A percentile compares a stretch with the other conserved stretches of the same genome.
Conservation (phyloP, 768 basidiomycete species). For the Serendipita sp. region DNA sequence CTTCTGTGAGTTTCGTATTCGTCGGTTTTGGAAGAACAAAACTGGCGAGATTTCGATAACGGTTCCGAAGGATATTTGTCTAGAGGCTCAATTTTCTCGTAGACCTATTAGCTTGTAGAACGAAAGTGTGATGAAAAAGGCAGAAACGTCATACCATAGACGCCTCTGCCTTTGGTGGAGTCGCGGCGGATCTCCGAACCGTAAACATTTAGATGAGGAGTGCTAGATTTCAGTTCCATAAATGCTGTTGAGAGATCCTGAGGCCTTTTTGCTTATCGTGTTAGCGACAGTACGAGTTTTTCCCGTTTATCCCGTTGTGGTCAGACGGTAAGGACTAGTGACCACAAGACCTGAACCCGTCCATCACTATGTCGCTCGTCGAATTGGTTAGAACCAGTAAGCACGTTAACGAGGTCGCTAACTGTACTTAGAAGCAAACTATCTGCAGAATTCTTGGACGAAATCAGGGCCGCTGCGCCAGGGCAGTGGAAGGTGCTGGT, state of each 20-base stretch:
- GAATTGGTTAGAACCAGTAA: not conserved
- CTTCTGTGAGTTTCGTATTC: constrained; percentile 55
- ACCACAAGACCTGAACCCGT: not conserved
- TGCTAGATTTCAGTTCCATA: not conserved
- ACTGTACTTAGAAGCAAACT: not conserved
- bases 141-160: not conserved
- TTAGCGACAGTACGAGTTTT: too few species aligned
- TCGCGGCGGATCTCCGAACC: not conserved
- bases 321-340: not conserved
- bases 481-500: constrained; percentile 95
- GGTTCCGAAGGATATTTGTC: constrained; percentile 40
- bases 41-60: constrained; percentile 78
- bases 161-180: not conserved
- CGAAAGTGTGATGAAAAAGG: not conserved
- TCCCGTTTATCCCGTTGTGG: too few species aligned
- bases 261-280: too few species aligned
- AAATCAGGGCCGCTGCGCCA: constrained; percentile 72
- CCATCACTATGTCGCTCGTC: constrained; percentile 2
- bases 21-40: constrained; percentile 48
- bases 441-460: constrained; percentile 63
- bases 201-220: constrained; percentile 1
- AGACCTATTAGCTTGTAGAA: not conserved
- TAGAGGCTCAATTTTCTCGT: constrained; percentile 26
- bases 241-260: too few species aligned
- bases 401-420: not conserved